phyloP scores from a whole-genome alignment of 805 yeast species.

The Phaffomyces thermotolerans region DNA sequence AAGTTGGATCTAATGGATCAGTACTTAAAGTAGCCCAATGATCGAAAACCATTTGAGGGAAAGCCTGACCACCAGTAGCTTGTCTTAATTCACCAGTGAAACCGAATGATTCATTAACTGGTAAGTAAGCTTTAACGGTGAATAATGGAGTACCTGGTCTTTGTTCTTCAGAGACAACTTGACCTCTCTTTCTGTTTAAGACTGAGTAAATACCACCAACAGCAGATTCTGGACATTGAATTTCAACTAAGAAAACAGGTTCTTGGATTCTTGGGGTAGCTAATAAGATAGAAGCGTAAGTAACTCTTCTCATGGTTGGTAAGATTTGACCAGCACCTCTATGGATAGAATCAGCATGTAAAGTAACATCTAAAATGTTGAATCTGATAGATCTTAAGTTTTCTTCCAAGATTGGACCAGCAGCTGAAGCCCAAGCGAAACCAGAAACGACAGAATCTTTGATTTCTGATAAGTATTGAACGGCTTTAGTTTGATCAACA shows the following conservation, averaged over 20 bases:
- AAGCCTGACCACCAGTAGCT: slow-evolving; percentile 99
- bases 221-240: slow-evolving; percentile 98
- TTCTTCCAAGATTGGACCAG: slow-evolving; percentile 99
- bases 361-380: slow-evolving; percentile 97
- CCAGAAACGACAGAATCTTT: slow-evolving; percentile 99
- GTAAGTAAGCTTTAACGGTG: slow-evolving; percentile 99
- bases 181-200: slow-evolving; percentile 99
- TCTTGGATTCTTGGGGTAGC: slow-evolving; percentile 99
- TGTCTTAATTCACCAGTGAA: slow-evolving; percentile 99
- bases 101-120: slow-evolving; percentile 99
- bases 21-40: slow-evolving; percentile 93
- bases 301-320: slow-evolving; percentile 99
- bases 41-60: slow-evolving; percentile 99
- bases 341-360: slow-evolving; percentile 99
- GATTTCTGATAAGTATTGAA: slow-evolving; percentile 97
- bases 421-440: slow-evolving; percentile 99
- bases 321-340: slow-evolving; percentile 99
- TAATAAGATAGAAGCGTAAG: slow-evolving; percentile 95
- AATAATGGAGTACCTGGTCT: slow-evolving; percentile 99
- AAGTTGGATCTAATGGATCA: slow-evolving; percentile 83
- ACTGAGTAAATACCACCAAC: slow-evolving; percentile 99
- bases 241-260: slow-evolving; percentile 98
- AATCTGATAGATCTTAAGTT: slow-evolving; percentile 91
- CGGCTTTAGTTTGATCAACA: slow-evolving; percentile 99
- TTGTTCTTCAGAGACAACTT: slow-evolving; percentile 98